Percentiles rank a stretch among this genome's conserved stretches.
Evolutionary conservation across 2,329 filamentous ascomycete species (phyloP).

Genomic region (Exserohilum rostratum): DNA sequence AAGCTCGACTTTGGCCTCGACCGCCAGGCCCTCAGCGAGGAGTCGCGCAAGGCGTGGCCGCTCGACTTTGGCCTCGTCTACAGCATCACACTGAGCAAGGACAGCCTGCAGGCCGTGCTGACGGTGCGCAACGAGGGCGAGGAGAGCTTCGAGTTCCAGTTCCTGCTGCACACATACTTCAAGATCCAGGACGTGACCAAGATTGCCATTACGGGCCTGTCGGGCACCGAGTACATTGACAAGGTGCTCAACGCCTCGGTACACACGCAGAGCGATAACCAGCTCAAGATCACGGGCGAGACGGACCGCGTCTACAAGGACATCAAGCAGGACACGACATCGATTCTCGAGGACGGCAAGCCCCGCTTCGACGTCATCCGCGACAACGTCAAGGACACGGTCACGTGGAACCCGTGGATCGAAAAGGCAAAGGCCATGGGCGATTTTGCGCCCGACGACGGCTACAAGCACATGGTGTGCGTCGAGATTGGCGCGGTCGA

Average conservation of each 20-base stretch:
- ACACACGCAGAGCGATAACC: constrained; percentile 68
- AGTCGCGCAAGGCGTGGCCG: constrained; percentile 76
- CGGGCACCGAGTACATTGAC: constrained; percentile 78
- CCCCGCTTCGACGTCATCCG: constrained; percentile 75
- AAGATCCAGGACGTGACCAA: constrained; percentile 80
- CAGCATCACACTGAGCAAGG: constrained; percentile 81
- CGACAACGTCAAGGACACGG: constrained; percentile 84
- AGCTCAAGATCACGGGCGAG: constrained; percentile 75
- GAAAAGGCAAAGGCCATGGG: constrained; percentile 81
- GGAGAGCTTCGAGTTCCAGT: constrained; percentile 86
- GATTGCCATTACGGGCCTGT: constrained; percentile 75
- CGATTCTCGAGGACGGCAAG: constrained; percentile 67
- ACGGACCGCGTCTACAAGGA: constrained; percentile 85
- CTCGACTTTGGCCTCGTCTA: constrained; percentile 90
- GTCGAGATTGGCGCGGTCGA: constrained; percentile 87
- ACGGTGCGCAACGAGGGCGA: constrained; percentile 88
- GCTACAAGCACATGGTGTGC: constrained; percentile 92
- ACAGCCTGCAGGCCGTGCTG: constrained; percentile 78
- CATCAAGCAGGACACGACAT: constrained; percentile 66
- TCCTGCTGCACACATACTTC: constrained; percentile 90
- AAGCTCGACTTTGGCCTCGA: constrained; percentile 97
- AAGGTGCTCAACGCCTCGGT: constrained; percentile 73
- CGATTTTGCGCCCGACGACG: constrained; percentile 88
- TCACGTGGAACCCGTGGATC: constrained; percentile 97
- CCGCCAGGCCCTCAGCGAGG: constrained; percentile 70